Conservation (phyloP, 2,329 filamentous ascomycete genomes). For the Helotiales sp. region DNA sequence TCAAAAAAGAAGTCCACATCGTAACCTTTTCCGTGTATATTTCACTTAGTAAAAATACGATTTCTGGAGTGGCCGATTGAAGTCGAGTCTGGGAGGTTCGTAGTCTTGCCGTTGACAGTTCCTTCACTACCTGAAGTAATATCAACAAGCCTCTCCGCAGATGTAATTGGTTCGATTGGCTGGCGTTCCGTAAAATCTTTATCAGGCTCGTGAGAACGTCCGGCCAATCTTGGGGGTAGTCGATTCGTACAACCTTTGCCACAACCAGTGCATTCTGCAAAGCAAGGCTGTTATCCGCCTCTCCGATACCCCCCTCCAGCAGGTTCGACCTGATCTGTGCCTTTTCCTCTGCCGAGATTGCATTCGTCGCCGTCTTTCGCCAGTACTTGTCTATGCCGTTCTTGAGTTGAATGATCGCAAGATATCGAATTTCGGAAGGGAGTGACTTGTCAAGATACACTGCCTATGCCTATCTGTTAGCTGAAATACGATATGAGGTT, state of each 20-base stretch:
- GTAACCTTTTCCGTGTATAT: conserved; percentile 79
- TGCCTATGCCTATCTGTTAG: conserved; percentile 55
- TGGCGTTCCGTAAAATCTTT: conserved; percentile 64
- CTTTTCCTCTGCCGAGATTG: conserved; percentile 78
- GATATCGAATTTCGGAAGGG: conserved; percentile 79
- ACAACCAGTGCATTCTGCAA: conserved; percentile 87
- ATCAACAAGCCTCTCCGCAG: conserved; percentile 76
- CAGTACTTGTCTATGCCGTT: conserved; percentile 97
- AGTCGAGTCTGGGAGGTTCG: conserved; percentile 76
- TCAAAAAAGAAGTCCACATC: conserved; percentile 68
- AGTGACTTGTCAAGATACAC: conserved; percentile 81
- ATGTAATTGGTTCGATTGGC: conserved; percentile 64
- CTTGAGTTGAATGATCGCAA: conserved; percentile 92
- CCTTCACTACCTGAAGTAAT: conserved; percentile 86
- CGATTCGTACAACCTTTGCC: conserved; percentile 86
- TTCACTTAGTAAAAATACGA: conserved; percentile 77
- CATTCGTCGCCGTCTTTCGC: conserved; percentile 68
- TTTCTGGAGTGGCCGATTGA: conserved; percentile 78
- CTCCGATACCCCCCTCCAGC: conserved; percentile 76
- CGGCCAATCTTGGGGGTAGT: conserved; percentile 88
- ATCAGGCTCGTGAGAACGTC: conserved; percentile 66
- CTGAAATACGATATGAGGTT: background rate
- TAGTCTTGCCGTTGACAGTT: conserved; percentile 80
- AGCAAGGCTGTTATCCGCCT: conserved; percentile 76
- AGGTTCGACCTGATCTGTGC: conserved; percentile 74